These are phyloP conservation scores for Phoenix dactylifera DNA, from an alignment of 176 grass and related monocot species.

Conservation along the genomic window DNA sequence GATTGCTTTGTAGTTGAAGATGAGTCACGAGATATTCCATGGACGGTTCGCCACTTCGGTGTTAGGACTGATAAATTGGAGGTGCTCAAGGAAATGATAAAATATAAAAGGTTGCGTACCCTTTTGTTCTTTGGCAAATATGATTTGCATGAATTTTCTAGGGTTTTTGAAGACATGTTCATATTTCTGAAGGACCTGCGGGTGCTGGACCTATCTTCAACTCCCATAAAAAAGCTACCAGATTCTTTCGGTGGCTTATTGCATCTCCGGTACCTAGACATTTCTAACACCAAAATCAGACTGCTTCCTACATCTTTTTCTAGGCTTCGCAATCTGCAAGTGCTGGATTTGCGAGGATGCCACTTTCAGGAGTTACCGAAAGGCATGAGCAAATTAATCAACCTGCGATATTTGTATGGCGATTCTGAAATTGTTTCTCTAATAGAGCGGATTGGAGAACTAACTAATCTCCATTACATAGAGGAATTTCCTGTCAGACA, in stretches of 20 bases:
- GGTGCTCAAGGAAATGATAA: slow-evolving; percentile 3
- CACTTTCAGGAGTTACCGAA: slow-evolving; percentile 16
- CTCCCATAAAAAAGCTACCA: slow-evolving; percentile 21
- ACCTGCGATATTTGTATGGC: slow-evolving; percentile 26
- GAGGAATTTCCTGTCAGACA: slow-evolving; percentile 25
- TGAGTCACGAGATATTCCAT: slow-evolving; percentile 25
- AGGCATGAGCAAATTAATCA: slow-evolving; percentile 29
- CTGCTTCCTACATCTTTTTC: slow-evolving; percentile 18
- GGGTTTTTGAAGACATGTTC: slow-evolving; percentile 13
- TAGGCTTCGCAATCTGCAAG: slow-evolving; percentile 32
- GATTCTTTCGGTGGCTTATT: neutral
- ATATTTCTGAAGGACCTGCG: neutral
- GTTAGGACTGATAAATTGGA: slow-evolving; percentile 16
- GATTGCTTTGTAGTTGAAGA: slow-evolving; percentile 34
- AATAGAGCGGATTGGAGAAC: slow-evolving; percentile 23
- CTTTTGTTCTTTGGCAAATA: slow-evolving; percentile 26
- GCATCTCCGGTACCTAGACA: slow-evolving; percentile 38
- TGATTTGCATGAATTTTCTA: slow-evolving; percentile 5
- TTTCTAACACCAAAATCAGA: slow-evolving; percentile 18
- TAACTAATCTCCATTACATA: slow-evolving; percentile 37
- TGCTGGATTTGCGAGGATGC: slow-evolving; percentile 31
- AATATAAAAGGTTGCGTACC: slow-evolving; percentile 21
- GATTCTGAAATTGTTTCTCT: slow-evolving; percentile 17
- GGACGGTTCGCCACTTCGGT: slow-evolving; percentile 31
- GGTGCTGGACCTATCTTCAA: slow-evolving; percentile 31